phyloP scores from a whole-genome alignment of 2,329 filamentous ascomycete species.

The Huntiella moniliformis region DNA sequence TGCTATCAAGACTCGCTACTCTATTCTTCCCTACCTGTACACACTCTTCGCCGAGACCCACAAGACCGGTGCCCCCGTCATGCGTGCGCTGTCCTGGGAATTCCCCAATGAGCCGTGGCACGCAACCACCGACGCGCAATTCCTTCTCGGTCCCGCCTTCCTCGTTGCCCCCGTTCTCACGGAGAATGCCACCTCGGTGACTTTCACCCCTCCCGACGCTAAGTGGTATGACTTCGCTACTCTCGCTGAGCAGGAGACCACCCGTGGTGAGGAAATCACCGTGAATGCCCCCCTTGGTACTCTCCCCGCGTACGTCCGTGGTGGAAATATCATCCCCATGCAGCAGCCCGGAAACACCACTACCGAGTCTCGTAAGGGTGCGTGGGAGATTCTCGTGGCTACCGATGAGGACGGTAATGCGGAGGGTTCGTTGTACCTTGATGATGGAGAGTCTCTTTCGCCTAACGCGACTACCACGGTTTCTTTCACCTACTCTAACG shows the following conservation, averaged over 20 bases:
- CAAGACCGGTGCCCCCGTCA: slow-evolving; percentile 40
- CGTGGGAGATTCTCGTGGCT: slow-evolving; percentile 55
- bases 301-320: slow-evolving; percentile 51
- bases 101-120: slow-evolving; percentile 37
- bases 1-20: slow-evolving; percentile 55
- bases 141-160: slow-evolving; percentile 29
- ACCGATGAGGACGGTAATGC: slow-evolving; percentile 44
- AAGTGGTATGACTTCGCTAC: slow-evolving; percentile 37
- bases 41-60: slow-evolving; percentile 46
- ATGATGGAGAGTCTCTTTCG: slow-evolving; percentile 52
- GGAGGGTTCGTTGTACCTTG: slow-evolving; percentile 50
- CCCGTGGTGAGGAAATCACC: slow-evolving; percentile 12
- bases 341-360: slow-evolving; percentile 45
- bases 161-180: slow-evolving; percentile 31
- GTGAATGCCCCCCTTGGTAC: slow-evolving; percentile 16
- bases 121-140: slow-evolving; percentile 29
- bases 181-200: slow-evolving; percentile 25
- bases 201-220: slow-evolving; percentile 26
- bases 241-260: slow-evolving; percentile 22
- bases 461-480: slow-evolving; percentile 38
- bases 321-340: slow-evolving; percentile 45
- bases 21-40: slow-evolving; percentile 67
- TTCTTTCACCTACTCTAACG: slow-evolving; percentile 25
- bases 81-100: slow-evolving; percentile 53
- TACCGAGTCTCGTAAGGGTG: slow-evolving; percentile 38